Evolutionary conservation across 2,329 filamentous ascomycete genomes (phyloP).

Genomic region (Fusarium subtropicale): DNA sequence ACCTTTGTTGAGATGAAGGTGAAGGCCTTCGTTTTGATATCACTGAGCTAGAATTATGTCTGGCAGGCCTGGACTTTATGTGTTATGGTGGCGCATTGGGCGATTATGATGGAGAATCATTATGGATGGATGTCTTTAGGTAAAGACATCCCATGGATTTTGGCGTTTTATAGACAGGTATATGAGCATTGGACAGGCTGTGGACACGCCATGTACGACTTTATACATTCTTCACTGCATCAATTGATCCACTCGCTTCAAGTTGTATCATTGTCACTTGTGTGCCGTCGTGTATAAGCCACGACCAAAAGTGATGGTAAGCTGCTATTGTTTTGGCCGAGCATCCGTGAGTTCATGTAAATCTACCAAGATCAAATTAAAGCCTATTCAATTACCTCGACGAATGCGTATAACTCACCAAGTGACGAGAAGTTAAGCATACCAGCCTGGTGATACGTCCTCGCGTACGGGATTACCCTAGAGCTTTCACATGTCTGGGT

Average conservation of each 20-base stretch:
- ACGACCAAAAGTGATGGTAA: too few species aligned
- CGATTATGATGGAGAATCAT: conserved; percentile 14
- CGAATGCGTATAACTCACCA: too few species aligned
- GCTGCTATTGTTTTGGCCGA: not conserved
- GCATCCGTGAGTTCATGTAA: too few species aligned
- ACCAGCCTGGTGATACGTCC: not conserved
- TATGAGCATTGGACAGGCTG: not conserved
- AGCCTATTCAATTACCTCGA: too few species aligned
- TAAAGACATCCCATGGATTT: conserved; percentile 5
- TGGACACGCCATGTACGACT: not conserved
- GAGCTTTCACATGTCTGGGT: not conserved
- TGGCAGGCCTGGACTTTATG: conserved; percentile 12
- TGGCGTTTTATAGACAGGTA: conserved; percentile 33
- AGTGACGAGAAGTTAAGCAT: not conserved
- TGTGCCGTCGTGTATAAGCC: too few species aligned
- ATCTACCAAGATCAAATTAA: too few species aligned
- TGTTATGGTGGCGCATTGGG: conserved; percentile 16
- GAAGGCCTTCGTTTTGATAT: too few species aligned
- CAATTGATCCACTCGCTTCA: not conserved
- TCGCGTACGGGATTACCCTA: not conserved
- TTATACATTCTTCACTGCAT: not conserved
- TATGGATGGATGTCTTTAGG: not conserved
- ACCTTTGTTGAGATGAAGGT: not conserved
- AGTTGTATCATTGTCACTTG: not conserved
- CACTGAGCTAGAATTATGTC: not conserved